Conservation (phyloP, 345 rosid species). For the Bruguiera parviflora region DNA sequence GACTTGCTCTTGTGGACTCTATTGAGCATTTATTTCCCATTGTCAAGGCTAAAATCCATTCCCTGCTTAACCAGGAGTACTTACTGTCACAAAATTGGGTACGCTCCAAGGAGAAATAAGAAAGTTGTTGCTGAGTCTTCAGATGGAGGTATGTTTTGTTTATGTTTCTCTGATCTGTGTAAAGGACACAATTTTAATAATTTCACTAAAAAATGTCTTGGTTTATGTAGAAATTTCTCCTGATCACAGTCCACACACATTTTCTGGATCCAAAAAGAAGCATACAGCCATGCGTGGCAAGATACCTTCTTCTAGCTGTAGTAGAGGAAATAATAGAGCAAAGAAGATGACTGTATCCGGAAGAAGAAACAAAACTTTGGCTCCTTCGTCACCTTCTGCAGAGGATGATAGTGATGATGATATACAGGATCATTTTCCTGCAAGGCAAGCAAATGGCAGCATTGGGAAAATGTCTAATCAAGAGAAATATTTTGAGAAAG, state of each 20-base stretch:
- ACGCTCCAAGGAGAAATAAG: conserved; percentile 55
- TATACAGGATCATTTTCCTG: conserved; percentile 17
- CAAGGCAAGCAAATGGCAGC: conserved; percentile 22
- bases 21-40: neutral
- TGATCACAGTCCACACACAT: conserved; percentile 26
- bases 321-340: conserved; percentile 30
- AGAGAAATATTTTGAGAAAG: conserved; percentile 20
- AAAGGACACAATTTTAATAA: neutral
- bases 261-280: conserved; percentile 31
- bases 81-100: conserved; percentile 77
- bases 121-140: conserved; percentile 28
- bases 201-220: conserved; percentile 22
- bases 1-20: neutral
- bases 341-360: conserved; percentile 23
- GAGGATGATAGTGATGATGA: conserved; percentile 36
- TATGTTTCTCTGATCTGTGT: conserved; percentile 13
- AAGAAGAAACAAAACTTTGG: conserved; percentile 19
- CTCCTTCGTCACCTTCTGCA: conserved; percentile 27
- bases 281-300: conserved; percentile 24
- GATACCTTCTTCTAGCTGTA: conserved; percentile 12
- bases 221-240: conserved; percentile 44
- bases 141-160: conserved; percentile 38
- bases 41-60: neutral
- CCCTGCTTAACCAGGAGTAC: conserved; percentile 41
- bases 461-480: conserved; percentile 11